Conservation (phyloP, 164 flowering plant species). For the Cinnamomum chago region DNA sequence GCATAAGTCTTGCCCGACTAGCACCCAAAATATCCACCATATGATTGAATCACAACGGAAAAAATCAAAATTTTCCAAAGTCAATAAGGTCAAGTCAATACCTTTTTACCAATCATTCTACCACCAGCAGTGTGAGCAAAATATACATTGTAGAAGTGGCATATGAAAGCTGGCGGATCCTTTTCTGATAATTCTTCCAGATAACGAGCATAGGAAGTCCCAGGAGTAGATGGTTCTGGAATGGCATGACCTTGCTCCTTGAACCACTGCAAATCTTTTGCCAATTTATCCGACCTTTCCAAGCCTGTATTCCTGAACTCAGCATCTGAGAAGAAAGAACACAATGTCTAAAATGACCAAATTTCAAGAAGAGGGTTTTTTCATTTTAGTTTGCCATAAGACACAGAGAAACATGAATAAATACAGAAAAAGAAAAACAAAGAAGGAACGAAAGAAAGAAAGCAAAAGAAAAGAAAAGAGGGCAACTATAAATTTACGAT, state of each 20-base stretch:
- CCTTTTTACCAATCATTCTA: constrained; percentile 94
- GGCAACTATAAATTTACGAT: no score
- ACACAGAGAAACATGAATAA: not conserved
- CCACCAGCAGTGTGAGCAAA: constrained; percentile 99
- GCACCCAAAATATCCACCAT: no score
- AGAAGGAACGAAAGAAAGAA: not conserved
- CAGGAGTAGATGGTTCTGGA: constrained; percentile 89
- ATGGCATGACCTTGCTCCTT: constrained; percentile 76
- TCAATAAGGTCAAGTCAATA: constrained; percentile 19
- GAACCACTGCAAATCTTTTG: constrained; percentile 93
- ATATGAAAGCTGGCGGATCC: constrained; percentile 89
- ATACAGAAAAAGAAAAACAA: not conserved
- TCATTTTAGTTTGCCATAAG: not conserved
- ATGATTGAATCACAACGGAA: no score
- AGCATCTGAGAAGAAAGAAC: constrained; percentile 50
- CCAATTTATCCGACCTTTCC: constrained; percentile 75
- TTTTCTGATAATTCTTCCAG: constrained; percentile 76
- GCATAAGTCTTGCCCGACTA: no score
- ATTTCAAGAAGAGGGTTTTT: not conserved
- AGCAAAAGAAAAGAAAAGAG: no score
- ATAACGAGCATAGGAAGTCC: constrained; percentile 56
- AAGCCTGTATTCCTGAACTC: constrained; percentile 90
- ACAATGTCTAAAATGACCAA: not conserved
- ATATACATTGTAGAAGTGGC: constrained; percentile 91
- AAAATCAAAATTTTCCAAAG: not conserved